Evolutionary conservation across 2,329 filamentous ascomycete species (phyloP).

Genomic region (Triangularia verruculosa): DNA sequence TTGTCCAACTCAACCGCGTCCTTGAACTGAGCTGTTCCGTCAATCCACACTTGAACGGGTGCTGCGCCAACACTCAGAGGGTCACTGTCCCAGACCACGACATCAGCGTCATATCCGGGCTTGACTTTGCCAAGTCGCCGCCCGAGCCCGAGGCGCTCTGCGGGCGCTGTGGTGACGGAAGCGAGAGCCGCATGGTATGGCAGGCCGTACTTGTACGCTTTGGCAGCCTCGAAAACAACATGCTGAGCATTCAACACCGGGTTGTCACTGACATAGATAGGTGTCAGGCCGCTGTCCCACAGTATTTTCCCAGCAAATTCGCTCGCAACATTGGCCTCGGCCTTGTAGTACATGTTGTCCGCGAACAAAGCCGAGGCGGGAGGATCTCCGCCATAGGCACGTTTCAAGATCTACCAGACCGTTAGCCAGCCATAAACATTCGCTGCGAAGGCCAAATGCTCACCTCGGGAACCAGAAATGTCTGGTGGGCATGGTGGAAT

Average conservation of each 20-base stretch:
- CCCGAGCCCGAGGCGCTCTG: constrained; percentile 55
- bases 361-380: constrained; percentile 65
- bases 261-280: constrained; percentile 69
- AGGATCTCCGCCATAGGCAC: constrained; percentile 51
- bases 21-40: constrained; percentile 57
- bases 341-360: constrained; percentile 71
- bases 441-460: constrained; percentile 8
- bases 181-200: constrained; percentile 59
- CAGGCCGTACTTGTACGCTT: constrained; percentile 57
- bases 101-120: constrained; percentile 59
- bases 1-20: constrained; percentile 54
- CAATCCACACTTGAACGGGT: constrained; percentile 62
- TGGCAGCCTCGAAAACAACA: constrained; percentile 63
- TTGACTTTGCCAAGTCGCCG: constrained; percentile 60
- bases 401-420: constrained; percentile 48
- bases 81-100: constrained; percentile 62
- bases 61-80: constrained; percentile 58
- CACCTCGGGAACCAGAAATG: constrained; percentile 63
- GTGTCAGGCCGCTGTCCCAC: constrained; percentile 61
- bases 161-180: constrained; percentile 57
- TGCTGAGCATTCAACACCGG: constrained; percentile 68
- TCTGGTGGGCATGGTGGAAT: constrained; percentile 69
- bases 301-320: constrained; percentile 65
- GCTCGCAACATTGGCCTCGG: constrained; percentile 62
- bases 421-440: background rate